Evolutionary conservation across 352 stramenopile genomes (phyloP), one percentile per base, ranked within the genome.

Genomic region (Pythium myriotylum): DNA sequence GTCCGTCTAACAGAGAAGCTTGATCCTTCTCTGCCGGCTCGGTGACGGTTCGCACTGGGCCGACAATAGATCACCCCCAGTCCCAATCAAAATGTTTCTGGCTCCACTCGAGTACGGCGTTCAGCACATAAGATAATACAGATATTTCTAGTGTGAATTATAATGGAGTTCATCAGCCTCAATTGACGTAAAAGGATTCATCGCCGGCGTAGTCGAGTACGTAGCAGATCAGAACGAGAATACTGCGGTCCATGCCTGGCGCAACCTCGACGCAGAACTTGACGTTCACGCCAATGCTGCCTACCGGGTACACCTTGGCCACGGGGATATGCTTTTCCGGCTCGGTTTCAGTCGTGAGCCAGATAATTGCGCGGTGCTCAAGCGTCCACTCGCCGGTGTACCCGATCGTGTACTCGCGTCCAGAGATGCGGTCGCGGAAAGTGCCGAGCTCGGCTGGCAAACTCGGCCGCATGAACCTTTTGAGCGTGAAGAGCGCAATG

Each of bases 331-430:
- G 54, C 6, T 26, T 37, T 23, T 54, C 42, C 4, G 27, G 20
- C 20, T 46, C 35, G 17, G 26, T 3, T 14, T 32, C 13, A 17
- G 26, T 24, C 8, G 45, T 26, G 6, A 62, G 13, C 54, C 54
- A 62, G 45, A 62, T 32, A 14, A 54, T 33, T 4, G 26, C 54
- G 17, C n/a, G 19, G 39, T 62, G 43, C 39, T 45, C 17, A 2
- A 13, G 41, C 3, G 8, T 47, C 54, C 54, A 62, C 14, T 62
- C 32, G 22, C 54, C 43, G 3, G 54, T 62, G 54, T 54, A 62
- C 10, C 54, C 54, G 54, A 62, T 37, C 14, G 33, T 62, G 43
- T 62, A 62, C 37, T 24, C 24, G 9, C 22, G 26, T 3, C 24
- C 24, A 14, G 42, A 37, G 27, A 35, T 4, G 4, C 54, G 43